Evolutionary conservation across 2,329 filamentous ascomycete species (phyloP), one percentile per base, ranked within the genome.

Genomic region (Exophiala sp.): DNA sequence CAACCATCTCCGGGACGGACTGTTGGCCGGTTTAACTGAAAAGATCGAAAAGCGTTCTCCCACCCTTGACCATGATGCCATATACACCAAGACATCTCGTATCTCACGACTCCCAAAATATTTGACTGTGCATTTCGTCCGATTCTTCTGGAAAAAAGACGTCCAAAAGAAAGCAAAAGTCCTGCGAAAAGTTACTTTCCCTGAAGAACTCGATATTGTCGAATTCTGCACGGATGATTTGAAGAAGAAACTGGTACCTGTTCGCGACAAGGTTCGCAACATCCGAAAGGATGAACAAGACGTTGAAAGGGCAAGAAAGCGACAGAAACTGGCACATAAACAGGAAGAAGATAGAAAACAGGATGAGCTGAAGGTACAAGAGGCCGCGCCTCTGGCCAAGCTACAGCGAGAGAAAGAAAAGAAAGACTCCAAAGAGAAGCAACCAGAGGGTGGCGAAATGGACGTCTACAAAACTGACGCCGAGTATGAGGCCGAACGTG

Each of bases 91-190:
- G 71, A 86, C 79, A 2, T 93, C 88, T n/a, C 82, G 84, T 64
- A 94, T 98, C 61, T 81, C 90, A 9, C 84, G 91, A 16, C 75
- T 96, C 42, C 93, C 93, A 14, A 95, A 95, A 68, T 96, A 98
- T 66, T 78, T 98, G 38, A 93, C 93, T 0, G 88, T 98, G 2
- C 93, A 98, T 69, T 95, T 98, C 67, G 87, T 98, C 49, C 88
- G 93, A 58, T 98, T 98, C 73, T 96, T 91, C 74, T 98, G 93
- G 93, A 91, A 95, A 65, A 82, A 85, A 40, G 88, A 95, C 60
- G 89, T 88, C 2, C 85, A 94, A 69, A 97, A 97, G 75, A 98
- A 98, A 77, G 90, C 91, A 59, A 98, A 98, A 78, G 98, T 98
- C 62, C 91, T 98, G 87, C 87, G 90, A 66, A 98, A 97, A 72